A percentile compares a stretch with the other conserved stretches of the same genome.
Conservation (phyloP, 768 basidiomycete species). For the Agrocybe praecox region DNA sequence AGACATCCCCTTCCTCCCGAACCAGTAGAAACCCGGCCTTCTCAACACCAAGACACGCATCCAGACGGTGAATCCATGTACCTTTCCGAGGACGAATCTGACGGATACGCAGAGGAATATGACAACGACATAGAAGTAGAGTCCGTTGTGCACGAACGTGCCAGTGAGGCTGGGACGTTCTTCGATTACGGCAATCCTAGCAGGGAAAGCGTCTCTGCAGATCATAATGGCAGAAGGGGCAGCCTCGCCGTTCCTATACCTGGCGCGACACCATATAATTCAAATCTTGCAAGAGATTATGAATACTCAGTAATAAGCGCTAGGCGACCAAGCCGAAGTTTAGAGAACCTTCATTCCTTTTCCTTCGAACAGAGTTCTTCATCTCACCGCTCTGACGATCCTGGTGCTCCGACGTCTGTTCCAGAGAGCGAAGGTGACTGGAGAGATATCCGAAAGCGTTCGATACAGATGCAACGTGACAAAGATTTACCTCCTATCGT, state of each 20-base stretch:
- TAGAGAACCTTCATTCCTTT: conserved; percentile 44
- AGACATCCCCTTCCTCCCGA: conserved; percentile 32
- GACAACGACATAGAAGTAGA: conserved; percentile 46
- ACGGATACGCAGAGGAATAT: conserved; percentile 42
- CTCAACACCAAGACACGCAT: conserved; percentile 1
- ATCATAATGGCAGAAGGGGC: conserved; percentile 40
- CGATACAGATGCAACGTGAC: conserved; percentile 29
- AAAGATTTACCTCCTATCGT: conserved; percentile 20
- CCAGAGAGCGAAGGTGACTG: conserved; percentile 61
- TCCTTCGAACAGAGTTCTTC: conserved; percentile 13
- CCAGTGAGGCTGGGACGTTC: conserved; percentile 28
- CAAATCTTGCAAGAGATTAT: conserved; percentile 48
- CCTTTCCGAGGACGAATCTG: conserved; percentile 29
- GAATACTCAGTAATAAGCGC: conserved; percentile 46
- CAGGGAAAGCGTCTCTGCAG: conserved; percentile 17
- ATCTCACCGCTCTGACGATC: conserved; percentile 17
- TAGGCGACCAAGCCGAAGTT: conserved; percentile 62
- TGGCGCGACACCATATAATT: conserved; percentile 26
- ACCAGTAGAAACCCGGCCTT: conserved; percentile 1
- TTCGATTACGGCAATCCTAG: conserved; percentile 20
- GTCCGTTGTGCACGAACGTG: conserved; percentile 33
- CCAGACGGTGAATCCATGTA: conserved; percentile 20
- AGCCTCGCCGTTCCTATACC: conserved; percentile 68
- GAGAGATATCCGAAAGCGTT: conserved; percentile 51
- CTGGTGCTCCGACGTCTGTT: conserved; percentile 37